Percentiles rank a stretch among this genome's conserved stretches.
These are phyloP conservation scores for Lagerstroemia speciosa DNA, from an alignment of 345 rosid genomes.

Conservation along the genomic window DNA sequence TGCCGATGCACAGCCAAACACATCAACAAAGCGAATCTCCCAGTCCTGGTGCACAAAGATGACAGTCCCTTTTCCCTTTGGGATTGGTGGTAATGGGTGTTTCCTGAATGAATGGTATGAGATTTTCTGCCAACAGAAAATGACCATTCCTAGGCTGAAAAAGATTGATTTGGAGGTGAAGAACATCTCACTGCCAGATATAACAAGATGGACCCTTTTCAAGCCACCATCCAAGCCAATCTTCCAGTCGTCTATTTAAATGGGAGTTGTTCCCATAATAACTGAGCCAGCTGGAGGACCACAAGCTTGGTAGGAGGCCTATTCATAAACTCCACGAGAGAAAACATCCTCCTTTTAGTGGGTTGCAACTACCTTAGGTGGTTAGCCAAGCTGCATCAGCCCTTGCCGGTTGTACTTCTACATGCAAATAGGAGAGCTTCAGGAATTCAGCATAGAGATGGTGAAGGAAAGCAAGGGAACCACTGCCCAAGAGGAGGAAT, in stretches of 20 bases:
- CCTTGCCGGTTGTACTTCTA: constrained; percentile 1
- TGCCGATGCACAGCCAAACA: no score
- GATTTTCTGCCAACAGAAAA: neutral
- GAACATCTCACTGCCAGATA: neutral
- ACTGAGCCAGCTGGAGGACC: no score
- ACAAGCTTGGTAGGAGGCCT: neutral
- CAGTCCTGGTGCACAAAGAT: no score
- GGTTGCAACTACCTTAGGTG: constrained; percentile 2
- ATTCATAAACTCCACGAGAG: neutral
- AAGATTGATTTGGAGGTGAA: neutral
- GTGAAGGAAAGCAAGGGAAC: no score
- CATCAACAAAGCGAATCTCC: no score
- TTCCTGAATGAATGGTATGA: constrained; percentile 4
- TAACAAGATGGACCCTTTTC: neutral
- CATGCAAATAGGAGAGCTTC: no score
- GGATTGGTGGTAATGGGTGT: neutral
- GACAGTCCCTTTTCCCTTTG: no score
- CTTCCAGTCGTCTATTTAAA: neutral
- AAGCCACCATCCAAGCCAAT: neutral
- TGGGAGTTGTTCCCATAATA: neutral
- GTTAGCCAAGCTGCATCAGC: neutral
- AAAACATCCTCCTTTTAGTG: neutral
- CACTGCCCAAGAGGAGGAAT: no score
- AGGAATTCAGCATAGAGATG: no score
- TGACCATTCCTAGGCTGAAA: neutral